phyloP scores from a whole-genome alignment of 2,329 filamentous ascomycete genomes.

The Arachnomyces sp. region DNA sequence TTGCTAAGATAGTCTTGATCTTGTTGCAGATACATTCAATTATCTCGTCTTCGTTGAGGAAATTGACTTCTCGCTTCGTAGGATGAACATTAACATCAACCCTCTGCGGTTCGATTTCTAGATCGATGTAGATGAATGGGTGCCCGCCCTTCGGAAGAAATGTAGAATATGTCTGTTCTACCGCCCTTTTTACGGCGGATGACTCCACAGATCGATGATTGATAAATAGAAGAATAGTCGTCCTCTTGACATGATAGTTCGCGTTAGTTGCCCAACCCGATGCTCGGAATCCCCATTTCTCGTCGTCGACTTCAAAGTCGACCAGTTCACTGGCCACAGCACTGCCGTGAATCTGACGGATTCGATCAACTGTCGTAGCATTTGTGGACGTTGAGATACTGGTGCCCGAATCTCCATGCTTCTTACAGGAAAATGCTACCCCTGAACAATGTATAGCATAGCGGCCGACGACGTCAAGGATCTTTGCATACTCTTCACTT shows the following conservation, averaged over 20 bases:
- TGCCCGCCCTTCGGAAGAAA: constrained; percentile 92
- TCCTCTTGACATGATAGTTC: constrained; percentile 90
- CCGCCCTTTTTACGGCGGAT: constrained; percentile 72
- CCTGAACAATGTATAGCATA: constrained; percentile 87
- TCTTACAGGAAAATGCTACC: constrained; percentile 96
- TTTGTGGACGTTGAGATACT: constrained; percentile 71
- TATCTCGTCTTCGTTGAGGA: constrained; percentile 95
- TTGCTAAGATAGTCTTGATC: constrained; percentile 68
- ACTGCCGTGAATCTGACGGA: constrained; percentile 82
- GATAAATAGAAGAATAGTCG: constrained; percentile 82
- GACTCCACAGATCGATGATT: constrained; percentile 94
- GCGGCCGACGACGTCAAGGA: constrained; percentile 85
- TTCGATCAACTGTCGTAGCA: constrained; percentile 69
- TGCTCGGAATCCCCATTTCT: constrained; percentile 76
- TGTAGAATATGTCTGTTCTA: constrained; percentile 80
- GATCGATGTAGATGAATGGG: constrained; percentile 84
- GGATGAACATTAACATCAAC: constrained; percentile 98
- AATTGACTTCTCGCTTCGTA: constrained; percentile 94
- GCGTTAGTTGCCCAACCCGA: constrained; percentile 81
- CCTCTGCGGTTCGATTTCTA: constrained; percentile 84
- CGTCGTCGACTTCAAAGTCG: constrained; percentile 62
- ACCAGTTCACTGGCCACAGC: constrained; percentile 82
- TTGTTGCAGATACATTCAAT: constrained; percentile 76
- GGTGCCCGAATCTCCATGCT: constrained; percentile 78
- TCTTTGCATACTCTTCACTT: constrained; percentile 95